These are phyloP conservation scores for Phlebiopsis gigantea DNA, from an alignment of 768 basidiomycete genomes.

Conservation along the genomic window DNA sequence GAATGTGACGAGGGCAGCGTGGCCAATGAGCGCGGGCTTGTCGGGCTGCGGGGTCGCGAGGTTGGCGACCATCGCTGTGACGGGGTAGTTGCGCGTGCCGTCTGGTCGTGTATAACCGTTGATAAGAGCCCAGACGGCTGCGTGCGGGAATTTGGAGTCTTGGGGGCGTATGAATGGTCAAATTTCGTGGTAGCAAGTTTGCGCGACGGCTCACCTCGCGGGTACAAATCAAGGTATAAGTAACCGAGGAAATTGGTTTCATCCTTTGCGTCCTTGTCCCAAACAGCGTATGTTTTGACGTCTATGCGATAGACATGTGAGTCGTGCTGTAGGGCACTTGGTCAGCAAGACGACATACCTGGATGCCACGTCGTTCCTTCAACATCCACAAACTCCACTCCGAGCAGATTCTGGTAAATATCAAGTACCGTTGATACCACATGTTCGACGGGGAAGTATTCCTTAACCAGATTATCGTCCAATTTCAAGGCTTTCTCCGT, in stretches of 20 bases:
- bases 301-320: constrained; percentile 40
- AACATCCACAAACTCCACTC: constrained; percentile 55
- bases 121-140: neutral
- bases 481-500: constrained; percentile 60
- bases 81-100: constrained; percentile 62
- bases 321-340: too few species aligned
- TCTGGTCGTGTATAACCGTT: constrained; percentile 53
- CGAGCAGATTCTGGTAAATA: constrained; percentile 78
- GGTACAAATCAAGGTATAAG: constrained; percentile 84
- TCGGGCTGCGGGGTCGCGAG: constrained; percentile 78
- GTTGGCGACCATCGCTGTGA: constrained; percentile 85
- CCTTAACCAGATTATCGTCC: constrained; percentile 75
- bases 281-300: constrained; percentile 72
- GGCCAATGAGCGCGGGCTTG: constrained; percentile 78
- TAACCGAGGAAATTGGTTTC: constrained; percentile 72
- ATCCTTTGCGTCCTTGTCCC: constrained; percentile 73
- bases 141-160: neutral
- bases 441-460: constrained; percentile 81
- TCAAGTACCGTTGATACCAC: constrained; percentile 76
- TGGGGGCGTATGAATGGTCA: neutral
- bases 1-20: constrained; percentile 82
- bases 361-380: constrained; percentile 75
- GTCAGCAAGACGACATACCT: constrained; percentile 30
- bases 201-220: constrained; percentile 47
- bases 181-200: neutral